phyloP scores from a whole-genome alignment of 805 yeast genomes.

The Candida vartiovaarae region DNA sequence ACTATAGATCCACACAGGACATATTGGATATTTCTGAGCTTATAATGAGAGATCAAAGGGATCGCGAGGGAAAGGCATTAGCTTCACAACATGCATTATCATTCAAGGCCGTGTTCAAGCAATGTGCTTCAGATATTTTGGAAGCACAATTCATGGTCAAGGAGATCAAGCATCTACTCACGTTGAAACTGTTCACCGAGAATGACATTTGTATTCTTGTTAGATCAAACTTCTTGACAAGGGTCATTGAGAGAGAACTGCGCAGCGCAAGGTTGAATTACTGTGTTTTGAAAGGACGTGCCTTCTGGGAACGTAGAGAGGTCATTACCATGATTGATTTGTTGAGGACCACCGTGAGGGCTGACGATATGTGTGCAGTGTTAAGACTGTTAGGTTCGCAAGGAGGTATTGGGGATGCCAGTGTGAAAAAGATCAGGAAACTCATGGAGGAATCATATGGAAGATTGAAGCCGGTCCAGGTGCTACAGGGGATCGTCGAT shows the following conservation, averaged over 20 bases:
- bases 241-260: constrained; percentile 59
- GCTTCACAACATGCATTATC: constrained; percentile 37
- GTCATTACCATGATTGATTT: constrained; percentile 56
- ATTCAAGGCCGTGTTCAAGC: constrained; percentile 40
- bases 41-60: constrained; percentile 54
- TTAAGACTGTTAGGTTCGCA: constrained; percentile 37
- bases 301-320: constrained; percentile 77
- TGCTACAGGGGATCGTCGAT: constrained; percentile 2
- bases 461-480: constrained; percentile 6
- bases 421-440: constrained; percentile 5
- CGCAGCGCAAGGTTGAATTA: constrained; percentile 54
- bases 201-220: constrained; percentile 70
- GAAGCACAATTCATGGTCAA: constrained; percentile 57
- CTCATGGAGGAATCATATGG: constrained; percentile 4
- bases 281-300: constrained; percentile 59
- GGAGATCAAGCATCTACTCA: constrained; percentile 43
- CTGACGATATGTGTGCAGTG: constrained; percentile 53
- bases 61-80: constrained; percentile 37
- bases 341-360: constrained; percentile 53
- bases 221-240: constrained; percentile 55
- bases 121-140: constrained; percentile 32
- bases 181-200: constrained; percentile 39
- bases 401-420: constrained; percentile 50
- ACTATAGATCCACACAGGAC: constrained; percentile 72
- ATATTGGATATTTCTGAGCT: constrained; percentile 60